Evolutionary conservation across 306 rosid species (phyloP), one percentile per base, ranked within the genome.

Genomic region (Hippophae rhamnoides): DNA sequence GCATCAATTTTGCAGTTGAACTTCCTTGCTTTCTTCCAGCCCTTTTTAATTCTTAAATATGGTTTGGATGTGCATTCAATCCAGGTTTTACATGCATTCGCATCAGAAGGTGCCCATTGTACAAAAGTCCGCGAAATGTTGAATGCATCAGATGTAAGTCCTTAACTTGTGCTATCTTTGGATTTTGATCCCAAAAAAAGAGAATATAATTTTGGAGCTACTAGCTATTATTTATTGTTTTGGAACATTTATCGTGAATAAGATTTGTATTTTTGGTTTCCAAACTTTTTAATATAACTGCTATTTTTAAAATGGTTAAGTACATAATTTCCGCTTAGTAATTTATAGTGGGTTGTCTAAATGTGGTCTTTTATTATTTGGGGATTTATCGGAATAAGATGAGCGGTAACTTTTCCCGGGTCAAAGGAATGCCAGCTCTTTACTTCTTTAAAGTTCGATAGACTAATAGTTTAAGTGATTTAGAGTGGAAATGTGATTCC

Each of bases 21-120:
- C 5, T 10, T 23, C 6, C 49, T 23, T 12, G 60, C 58, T 52
- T 64, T 56, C 48, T 45, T 42, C 18, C 13, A 18, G 9, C 11
- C n/a, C 11, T 56, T 12, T 14, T 14, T 6, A 54, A 26, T 45
- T 58, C 66, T 54, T 40, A 67, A 61, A 62, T 47, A 61, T 48
- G 25, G 41, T 8, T 62, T 75, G 43, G n/a, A 1, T 48, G 62
- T 54, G 55, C 68, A n/a, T 6, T 60, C 61, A 44, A 66, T 83
- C 51, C 89, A 92, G 99, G 99, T 92, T 52, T 74, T 92, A 88
- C 95, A 92, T 57, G 99, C 99, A 54, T 92, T 92, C 63, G 99
- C 99, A n/a, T 82, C 99, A 1, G 99, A 92, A 74, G 99, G 99
- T 51, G 99, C 99, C 57, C 93, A 92, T 74, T 92, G 99, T 64